Evolutionary conservation across 768 basidiomycete species (phyloP).

Genomic region (Russula griseocarnosa): DNA sequence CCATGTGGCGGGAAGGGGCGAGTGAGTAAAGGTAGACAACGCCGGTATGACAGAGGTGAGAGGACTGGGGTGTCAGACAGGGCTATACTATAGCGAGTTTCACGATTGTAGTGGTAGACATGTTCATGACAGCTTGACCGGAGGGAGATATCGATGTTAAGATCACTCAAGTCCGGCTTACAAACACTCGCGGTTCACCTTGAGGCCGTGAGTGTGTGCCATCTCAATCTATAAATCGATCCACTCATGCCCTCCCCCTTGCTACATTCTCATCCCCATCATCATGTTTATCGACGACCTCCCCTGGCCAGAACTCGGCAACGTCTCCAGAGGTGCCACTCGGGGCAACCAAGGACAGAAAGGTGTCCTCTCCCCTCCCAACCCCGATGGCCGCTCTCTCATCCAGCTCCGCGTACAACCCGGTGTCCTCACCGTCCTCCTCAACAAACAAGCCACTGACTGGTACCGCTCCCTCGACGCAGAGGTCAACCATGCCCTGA

Average conservation of each 20-base stretch:
- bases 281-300: slow-evolving; percentile 63
- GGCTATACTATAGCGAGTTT: too few relatives aligned
- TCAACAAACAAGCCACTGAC: slow-evolving; percentile 74
- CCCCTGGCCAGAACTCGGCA: slow-evolving; percentile 82
- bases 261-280: slow-evolving; percentile 17
- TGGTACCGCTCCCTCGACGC: slow-evolving; percentile 77
- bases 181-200: neutral
- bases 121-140: neutral
- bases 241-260: slow-evolving; percentile 2
- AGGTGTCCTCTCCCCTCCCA: slow-evolving; percentile 66
- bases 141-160: neutral
- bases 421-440: slow-evolving; percentile 69
- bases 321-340: slow-evolving; percentile 79
- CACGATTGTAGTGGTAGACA: too few relatives aligned
- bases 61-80: too few relatives aligned
- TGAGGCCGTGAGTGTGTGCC: neutral
- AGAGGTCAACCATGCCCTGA: slow-evolving; percentile 77
- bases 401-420: slow-evolving; percentile 82
- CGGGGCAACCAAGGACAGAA: slow-evolving; percentile 85
- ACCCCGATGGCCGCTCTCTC: slow-evolving; percentile 68
- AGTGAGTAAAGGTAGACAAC: too few relatives aligned
- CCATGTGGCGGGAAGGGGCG: too few relatives aligned
- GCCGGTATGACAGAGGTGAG: too few relatives aligned
- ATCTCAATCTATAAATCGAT: slow-evolving; percentile 18
- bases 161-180: slow-evolving; percentile 5